Conservation (phyloP, 257 asterid species). For the Solanum medicagineum region DNA sequence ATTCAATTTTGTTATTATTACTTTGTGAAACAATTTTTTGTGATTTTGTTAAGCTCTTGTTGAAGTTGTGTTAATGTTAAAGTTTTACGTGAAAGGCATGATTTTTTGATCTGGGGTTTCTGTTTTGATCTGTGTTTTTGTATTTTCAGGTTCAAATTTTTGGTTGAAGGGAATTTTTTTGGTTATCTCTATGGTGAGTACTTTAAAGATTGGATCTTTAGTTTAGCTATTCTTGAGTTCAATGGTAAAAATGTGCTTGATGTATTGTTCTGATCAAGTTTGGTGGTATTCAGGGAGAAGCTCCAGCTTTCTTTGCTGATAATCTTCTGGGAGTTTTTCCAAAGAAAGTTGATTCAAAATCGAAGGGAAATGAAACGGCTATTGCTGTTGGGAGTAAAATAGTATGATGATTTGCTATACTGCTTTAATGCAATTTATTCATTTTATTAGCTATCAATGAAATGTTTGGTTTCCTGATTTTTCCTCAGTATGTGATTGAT, state of each 20-base stretch:
- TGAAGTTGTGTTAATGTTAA: not conserved
- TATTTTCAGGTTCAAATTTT: not conserved
- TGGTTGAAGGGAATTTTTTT: not conserved
- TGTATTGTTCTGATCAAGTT: constrained; percentile 4
- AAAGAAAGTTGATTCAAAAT: constrained; percentile 27
- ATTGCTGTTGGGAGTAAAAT: constrained; percentile 38
- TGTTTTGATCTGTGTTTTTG: not conserved
- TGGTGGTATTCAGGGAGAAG: constrained; percentile 62
- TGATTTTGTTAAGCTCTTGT: not conserved
- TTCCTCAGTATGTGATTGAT: constrained; percentile 58
- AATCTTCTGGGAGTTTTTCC: constrained; percentile 21
- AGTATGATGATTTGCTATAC: constrained; percentile 26
- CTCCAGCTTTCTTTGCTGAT: constrained; percentile 66
- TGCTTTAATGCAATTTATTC: constrained; percentile 4
- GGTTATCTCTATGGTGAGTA: not conserved
- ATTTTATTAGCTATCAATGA: not conserved
- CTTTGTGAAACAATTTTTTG: not conserved
- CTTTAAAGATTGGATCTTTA: not conserved
- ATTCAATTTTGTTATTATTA: not conserved
- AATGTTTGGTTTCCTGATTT: constrained; percentile 5
- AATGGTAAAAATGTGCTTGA: not conserved
- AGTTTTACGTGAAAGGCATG: not conserved
- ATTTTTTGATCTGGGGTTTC: not conserved
- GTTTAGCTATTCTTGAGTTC: not conserved
- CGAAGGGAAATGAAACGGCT: constrained; percentile 29